Evolutionary conservation across 2,329 filamentous ascomycete species (phyloP), one percentile per base, ranked within the genome.

Genomic region (Colletotrichum costaricense): DNA sequence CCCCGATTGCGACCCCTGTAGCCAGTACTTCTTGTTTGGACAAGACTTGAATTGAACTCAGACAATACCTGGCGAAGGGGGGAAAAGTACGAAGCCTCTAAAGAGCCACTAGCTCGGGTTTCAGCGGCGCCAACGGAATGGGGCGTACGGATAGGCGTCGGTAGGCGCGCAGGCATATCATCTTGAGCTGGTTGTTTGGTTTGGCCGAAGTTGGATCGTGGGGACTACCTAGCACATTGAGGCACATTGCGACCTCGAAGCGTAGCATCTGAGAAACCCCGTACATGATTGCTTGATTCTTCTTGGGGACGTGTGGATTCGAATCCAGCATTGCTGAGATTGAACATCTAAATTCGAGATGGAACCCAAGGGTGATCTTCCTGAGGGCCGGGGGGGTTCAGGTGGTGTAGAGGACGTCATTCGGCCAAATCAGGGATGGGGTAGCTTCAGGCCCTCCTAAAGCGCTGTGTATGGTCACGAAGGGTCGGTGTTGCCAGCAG

Each of bases 61-160:
- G 59, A 38, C 70, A 58, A 70, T 60, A 49, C 60, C 55, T 24
- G 30, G 26, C 28, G 14, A 19, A 9, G 42, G 19, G 19, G 42
- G 35, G 5, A 46, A 42, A 57, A 42, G 59, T 38, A 62, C 33
- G 38, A 69, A 58, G 52, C 52, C 49, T 59, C 28, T 54, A 52
- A 52, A 69, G 42, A 65, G 66, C 58, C 12, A 24, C 67, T 70
- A 69, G 67, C 55, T 55, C 33, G 46, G 59, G 66, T 70, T 65
- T 38, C 66, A 65, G 70, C 60, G 66, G 55, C 59, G 46, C 59
- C 59, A 63, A 38, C 42, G 55, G 22, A 68, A 64, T 57, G 52
- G 55, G 70, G 42, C 55, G 38, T 42, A 42, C 38, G 38, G 38
- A 55, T 60, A 60, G 9, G n/a, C 33, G 42, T 65, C 63, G 66